A percentile compares a stretch with the other conserved stretches of the same genome.
Conservation (phyloP, 495 filamentous ascomycete genomes). For the Penicillium chermesinum region DNA sequence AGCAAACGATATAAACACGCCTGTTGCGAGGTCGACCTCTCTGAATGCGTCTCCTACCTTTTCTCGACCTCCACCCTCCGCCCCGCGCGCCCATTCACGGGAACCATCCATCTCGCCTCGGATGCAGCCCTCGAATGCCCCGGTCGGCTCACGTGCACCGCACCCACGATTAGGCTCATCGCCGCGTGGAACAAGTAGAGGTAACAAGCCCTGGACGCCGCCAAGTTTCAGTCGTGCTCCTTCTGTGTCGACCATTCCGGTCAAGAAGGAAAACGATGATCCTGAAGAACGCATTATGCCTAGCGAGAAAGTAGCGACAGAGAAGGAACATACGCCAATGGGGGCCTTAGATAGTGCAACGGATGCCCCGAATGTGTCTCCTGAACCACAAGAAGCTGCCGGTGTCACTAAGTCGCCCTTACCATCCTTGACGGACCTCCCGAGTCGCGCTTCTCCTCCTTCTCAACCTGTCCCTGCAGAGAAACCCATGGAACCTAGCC, state of each 20-base stretch:
- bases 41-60: conserved; percentile 24
- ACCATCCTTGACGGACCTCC: not conserved
- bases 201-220: conserved; percentile 60
- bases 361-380: not conserved
- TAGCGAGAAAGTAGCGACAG: not conserved
- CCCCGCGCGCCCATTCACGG: conserved; percentile 28
- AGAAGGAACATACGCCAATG: not conserved
- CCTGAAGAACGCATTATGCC: not conserved
- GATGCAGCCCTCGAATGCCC: conserved; percentile 51
- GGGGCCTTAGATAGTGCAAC: not conserved
- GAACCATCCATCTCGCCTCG: conserved; percentile 42
- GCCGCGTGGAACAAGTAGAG: conserved; percentile 31
- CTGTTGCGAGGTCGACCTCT: conserved; percentile 18
- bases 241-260: conserved; percentile 26
- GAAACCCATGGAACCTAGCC: not conserved
- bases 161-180: conserved; percentile 33
- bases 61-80: conserved; percentile 25
- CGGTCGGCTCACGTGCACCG: conserved; percentile 53
- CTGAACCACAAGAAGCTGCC: not conserved
- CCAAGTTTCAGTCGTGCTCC: conserved; percentile 36
- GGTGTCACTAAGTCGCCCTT: not conserved
- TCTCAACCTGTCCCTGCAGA: not conserved
- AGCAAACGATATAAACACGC: conserved; percentile 12
- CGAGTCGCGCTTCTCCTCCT: too few relatives aligned
- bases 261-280: conserved; percentile 38